A percentile compares a stretch with the other conserved stretches of the same genome.
These are phyloP conservation scores for Cubamyces sp. DNA, from an alignment of 768 basidiomycete genomes.

Conservation along the genomic window DNA sequence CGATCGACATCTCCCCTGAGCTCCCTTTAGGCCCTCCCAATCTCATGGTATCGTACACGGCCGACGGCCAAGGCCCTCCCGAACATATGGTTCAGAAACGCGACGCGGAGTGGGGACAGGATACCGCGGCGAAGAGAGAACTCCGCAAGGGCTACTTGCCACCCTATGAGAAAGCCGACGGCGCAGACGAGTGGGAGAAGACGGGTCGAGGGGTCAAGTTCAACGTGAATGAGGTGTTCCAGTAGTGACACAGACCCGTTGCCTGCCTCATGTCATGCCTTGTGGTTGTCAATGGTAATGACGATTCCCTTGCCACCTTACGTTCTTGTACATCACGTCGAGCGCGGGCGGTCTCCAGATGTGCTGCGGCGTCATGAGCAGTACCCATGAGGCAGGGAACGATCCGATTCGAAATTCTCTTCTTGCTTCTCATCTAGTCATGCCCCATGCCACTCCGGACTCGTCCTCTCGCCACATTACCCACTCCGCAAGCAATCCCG, in stretches of 20 bases:
- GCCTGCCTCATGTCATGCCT: too few relatives aligned
- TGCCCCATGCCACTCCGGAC: constrained; percentile 7
- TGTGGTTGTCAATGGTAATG: too few relatives aligned
- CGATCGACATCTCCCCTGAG: constrained; percentile 43
- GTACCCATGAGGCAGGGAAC: too few relatives aligned
- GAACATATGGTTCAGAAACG: constrained; percentile 36
- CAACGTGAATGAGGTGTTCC: constrained; percentile 32
- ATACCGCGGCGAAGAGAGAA: constrained; percentile 40
- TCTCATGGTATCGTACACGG: constrained; percentile 51
- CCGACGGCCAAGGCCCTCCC: constrained; percentile 40
- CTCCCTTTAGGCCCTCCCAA: constrained; percentile 50
- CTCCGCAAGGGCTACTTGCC: constrained; percentile 43
- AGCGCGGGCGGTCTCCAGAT: too few relatives aligned
- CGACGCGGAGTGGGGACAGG: constrained; percentile 40
- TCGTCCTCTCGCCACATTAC: neutral
- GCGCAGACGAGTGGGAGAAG: constrained; percentile 44
- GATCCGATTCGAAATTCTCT: too few relatives aligned
- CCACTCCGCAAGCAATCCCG: neutral
- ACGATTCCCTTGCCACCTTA: too few relatives aligned
- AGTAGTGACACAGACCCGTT: neutral
- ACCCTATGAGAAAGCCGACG: constrained; percentile 40
- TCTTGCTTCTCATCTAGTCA: neutral
- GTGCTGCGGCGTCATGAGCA: too few relatives aligned
- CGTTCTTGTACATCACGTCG: too few relatives aligned
- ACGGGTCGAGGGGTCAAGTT: constrained; percentile 40